Base-by-base conservation (phyloP, 1,284 basidiomycete genomes). In the Trichosporon sp. region DNA sequence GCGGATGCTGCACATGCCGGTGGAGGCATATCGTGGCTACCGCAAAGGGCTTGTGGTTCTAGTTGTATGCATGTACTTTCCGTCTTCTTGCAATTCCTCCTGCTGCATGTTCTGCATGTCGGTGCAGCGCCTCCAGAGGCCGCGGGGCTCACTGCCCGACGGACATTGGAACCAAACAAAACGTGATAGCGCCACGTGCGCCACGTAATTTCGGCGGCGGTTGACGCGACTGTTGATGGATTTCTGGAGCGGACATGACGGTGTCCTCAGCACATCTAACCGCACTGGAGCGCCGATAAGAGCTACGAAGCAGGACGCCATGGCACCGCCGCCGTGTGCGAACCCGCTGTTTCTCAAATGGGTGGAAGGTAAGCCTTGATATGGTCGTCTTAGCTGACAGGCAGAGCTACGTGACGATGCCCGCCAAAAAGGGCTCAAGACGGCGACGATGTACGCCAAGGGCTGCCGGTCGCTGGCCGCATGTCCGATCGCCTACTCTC, bases 311-410 rank as follows among this genome's bases (percentile, higher is more conserved):
- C 61, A 65, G 67, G 70, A 48, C 69, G 56, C 59, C 69, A 38
- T 51, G 64, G 65, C 56, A 19, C 72, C 73, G 12, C 67, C 76
- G 38, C 73, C 72, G 65, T 84, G 82, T 70, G 83, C 82, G 2
- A 84, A 84, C 69, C 82, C 82, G 8, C 75, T 84, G 11, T 84
- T 80, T 72, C 72, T 83, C n/a, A 70, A 74, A 64, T 83, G 81
- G 82, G 76, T 82, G 63, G 73, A 82, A 71, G 81, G 81, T 81
- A 48, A 65, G 77, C 35, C 43, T 1, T 1, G 35, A n/a, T 21
- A 7, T n/a, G 1, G 21, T 1, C 3, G 16, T 37, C 26, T 32
- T 0, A 26, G 61, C 73, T 70, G 69, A 70, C 66, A 3, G 16
- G 8, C 65, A 82, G 81, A 82, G 69, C 77, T 84, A 19, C 78